These are phyloP conservation scores for Lupinus albus DNA, from an alignment of 306 rosid genomes.

Conservation along the genomic window DNA sequence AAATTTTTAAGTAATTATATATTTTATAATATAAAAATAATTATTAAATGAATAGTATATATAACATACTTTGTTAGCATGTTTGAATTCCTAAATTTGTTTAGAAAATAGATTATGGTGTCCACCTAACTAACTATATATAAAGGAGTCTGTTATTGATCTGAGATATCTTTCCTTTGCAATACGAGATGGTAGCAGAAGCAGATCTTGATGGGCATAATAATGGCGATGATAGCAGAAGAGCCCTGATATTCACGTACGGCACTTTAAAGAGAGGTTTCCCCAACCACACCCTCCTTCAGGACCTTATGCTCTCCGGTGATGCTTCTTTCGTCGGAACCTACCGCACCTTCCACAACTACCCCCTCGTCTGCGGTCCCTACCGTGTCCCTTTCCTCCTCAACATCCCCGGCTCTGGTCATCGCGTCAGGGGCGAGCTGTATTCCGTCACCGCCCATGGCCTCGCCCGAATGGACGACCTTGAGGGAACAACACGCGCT, in stretches of 20 bases:
- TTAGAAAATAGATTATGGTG: too few species aligned
- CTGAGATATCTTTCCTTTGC: too few species aligned
- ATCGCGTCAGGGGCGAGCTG: conserved; percentile 63
- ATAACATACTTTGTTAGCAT: too few species aligned
- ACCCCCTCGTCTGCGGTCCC: conserved; percentile 80
- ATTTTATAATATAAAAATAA: too few species aligned
- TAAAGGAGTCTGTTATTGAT: too few species aligned
- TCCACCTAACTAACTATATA: too few species aligned
- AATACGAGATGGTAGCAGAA: conserved; percentile 55
- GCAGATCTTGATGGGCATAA: background rate
- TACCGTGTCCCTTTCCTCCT: conserved; percentile 75
- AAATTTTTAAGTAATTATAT: too few species aligned
- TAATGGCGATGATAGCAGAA: background rate
- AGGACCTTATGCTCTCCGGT: conserved; percentile 62
- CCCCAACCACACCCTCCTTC: conserved; percentile 67
- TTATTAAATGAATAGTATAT: too few species aligned
- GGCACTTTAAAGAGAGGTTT: conserved; percentile 70
- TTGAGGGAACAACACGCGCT: conserved; percentile 63
- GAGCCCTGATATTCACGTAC: conserved; percentile 62
- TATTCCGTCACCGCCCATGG: conserved; percentile 61
- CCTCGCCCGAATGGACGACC: conserved; percentile 55
- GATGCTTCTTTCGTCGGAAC: conserved; percentile 65
- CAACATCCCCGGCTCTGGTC: conserved; percentile 65
- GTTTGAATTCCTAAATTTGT: too few species aligned
- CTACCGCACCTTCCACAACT: conserved; percentile 47